Conservation (phyloP, 768 basidiomycete species). For the Nidularia sp. region DNA sequence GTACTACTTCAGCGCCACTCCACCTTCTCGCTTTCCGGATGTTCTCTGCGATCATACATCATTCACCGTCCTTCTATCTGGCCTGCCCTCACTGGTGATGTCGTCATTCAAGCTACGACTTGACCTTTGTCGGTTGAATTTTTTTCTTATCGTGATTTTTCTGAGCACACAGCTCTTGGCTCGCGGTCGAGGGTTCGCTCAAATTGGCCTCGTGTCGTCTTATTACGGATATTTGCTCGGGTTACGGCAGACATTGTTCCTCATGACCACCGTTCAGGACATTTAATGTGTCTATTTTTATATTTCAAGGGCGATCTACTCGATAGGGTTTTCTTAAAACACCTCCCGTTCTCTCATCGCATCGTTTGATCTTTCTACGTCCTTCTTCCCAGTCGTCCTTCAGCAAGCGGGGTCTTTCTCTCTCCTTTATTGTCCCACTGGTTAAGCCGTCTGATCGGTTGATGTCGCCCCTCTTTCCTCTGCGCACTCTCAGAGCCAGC, state of each 20-base stretch:
- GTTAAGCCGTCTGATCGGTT: neutral
- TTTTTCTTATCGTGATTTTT: neutral
- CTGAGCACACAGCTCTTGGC: neutral
- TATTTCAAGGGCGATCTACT: neutral
- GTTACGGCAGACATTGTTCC: too few relatives aligned
- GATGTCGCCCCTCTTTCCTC: neutral
- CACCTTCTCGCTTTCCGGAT: neutral
- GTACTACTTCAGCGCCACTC: neutral
- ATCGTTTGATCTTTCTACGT: neutral
- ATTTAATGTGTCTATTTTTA: neutral
- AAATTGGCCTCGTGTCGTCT: neutral
- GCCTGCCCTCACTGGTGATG: neutral
- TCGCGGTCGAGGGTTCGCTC: neutral
- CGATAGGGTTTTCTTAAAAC: neutral
- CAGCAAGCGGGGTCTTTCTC: neutral
- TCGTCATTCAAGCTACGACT: conserved; percentile 7
- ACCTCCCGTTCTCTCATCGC: neutral
- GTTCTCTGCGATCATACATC: neutral
- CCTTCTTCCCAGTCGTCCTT: neutral
- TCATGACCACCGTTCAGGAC: neutral
- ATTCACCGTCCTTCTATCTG: neutral
- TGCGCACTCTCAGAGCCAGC: neutral
- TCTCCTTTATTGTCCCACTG: neutral
- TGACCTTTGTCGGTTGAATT: conserved; percentile 6
- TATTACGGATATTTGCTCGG: too few relatives aligned